Percentiles rank a stretch among this genome's conserved stretches.
Evolutionary conservation across 73 alveolate species (phyloP).

Genomic region (Paramecium bursaria): DNA sequence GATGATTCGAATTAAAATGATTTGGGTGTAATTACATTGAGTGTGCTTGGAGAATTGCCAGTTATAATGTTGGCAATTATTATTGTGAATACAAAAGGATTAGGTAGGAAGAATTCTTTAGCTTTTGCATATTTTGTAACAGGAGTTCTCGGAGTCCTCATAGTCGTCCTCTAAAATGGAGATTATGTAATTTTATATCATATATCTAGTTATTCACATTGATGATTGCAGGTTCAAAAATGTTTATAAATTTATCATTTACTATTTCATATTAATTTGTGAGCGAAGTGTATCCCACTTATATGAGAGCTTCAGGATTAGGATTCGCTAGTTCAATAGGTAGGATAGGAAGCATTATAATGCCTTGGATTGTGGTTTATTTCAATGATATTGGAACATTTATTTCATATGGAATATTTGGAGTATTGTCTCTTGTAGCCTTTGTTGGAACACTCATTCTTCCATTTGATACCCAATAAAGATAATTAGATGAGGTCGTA

Average conservation of each 20-base stretch:
- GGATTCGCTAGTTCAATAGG: constrained; percentile 68
- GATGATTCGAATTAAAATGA: constrained; percentile 60
- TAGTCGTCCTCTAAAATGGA: no score
- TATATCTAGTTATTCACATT: constrained; percentile 32
- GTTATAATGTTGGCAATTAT: constrained; percentile 46
- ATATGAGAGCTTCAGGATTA: constrained; percentile 68
- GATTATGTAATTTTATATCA: not conserved
- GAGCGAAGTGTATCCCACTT: constrained; percentile 67
- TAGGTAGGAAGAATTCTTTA: constrained; percentile 70
- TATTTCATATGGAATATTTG: constrained; percentile 53
- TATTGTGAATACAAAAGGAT: constrained; percentile 37
- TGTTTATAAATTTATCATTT: constrained; percentile 57
- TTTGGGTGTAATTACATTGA: constrained; percentile 12
- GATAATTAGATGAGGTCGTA: constrained; percentile 16
- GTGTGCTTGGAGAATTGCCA: constrained; percentile 61
- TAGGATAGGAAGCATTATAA: constrained; percentile 68
- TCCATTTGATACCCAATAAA: constrained; percentile 57
- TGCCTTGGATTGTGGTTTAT: constrained; percentile 69
- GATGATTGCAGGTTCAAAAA: constrained; percentile 53
- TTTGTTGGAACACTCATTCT: constrained; percentile 33
- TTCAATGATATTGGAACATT: constrained; percentile 60
- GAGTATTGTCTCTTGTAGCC: constrained; percentile 38
- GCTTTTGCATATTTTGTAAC: constrained; percentile 43
- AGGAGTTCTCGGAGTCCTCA: constrained; percentile 14
- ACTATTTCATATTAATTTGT: constrained; percentile 58